Evolutionary conservation across 306 rosid genomes (phyloP).

Genomic region (Dalbergia oliveri): DNA sequence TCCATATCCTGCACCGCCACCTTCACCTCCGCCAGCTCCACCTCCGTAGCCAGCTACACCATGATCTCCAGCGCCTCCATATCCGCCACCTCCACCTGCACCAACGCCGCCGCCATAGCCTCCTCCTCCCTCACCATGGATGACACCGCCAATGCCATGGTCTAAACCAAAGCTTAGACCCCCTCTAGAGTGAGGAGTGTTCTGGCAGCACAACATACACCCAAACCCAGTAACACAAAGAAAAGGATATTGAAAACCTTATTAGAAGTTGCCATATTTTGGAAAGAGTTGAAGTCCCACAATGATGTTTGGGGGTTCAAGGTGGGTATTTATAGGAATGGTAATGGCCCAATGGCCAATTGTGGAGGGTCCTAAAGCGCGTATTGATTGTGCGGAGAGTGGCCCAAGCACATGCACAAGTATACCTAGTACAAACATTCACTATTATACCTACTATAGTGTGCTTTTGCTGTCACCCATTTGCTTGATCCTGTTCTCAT

Average conservation of each 20-base stretch:
- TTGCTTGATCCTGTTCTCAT: conserved; percentile 14
- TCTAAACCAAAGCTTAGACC: conserved; percentile 18
- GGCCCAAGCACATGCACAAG: conserved; percentile 46
- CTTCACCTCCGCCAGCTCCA: conserved; percentile 50
- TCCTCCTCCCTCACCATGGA: not conserved
- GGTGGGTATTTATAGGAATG: conserved; percentile 48
- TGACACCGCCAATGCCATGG: conserved; percentile 35
- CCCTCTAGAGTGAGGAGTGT: conserved; percentile 50
- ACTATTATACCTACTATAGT: conserved; percentile 43
- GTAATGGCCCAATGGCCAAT: not conserved
- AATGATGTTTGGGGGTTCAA: not conserved
- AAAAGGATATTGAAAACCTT: conserved; percentile 32
- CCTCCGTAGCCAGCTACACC: conserved; percentile 49
- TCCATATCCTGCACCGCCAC: conserved; percentile 54
- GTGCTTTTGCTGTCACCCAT: conserved; percentile 71
- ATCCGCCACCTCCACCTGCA: conserved; percentile 48
- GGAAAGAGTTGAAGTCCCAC: conserved; percentile 38
- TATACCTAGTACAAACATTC: conserved; percentile 33
- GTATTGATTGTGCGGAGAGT: conserved; percentile 26
- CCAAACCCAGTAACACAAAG: conserved; percentile 49
- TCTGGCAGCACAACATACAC: conserved; percentile 62
- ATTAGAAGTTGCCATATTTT: conserved; percentile 52
- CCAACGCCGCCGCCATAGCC: conserved; percentile 20
- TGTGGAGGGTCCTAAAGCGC: conserved; percentile 41
- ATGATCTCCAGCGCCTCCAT: conserved; percentile 48